These are phyloP conservation scores for Priceomyces castillae DNA, from an alignment of 805 yeast species.

Conservation along the genomic window DNA sequence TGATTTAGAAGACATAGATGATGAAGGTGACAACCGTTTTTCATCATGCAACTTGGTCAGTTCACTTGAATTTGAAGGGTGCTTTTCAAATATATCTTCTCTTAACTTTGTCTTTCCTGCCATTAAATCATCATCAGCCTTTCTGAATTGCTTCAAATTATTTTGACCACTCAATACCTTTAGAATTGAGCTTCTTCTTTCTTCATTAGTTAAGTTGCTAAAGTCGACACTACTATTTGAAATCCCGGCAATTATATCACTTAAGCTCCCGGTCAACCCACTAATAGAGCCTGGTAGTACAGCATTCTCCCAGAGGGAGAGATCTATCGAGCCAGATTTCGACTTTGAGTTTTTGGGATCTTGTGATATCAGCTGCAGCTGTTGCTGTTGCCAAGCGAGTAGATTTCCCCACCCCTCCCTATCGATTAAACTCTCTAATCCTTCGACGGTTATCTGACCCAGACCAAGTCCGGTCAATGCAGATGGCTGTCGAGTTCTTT, in stretches of 20 bases:
- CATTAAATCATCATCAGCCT: constrained; percentile 6
- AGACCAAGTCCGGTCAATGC: constrained; percentile 12
- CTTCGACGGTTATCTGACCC: constrained; percentile 25
- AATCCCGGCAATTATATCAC: constrained; percentile 33
- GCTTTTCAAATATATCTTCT: constrained; percentile 38
- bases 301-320: constrained; percentile 26
- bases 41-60: constrained; percentile 5
- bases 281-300: constrained; percentile 26
- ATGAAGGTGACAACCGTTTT: constrained; percentile 32
- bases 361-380: constrained; percentile 11
- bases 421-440: constrained; percentile 30
- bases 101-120: constrained; percentile 24
- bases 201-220: constrained; percentile 37
- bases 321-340: constrained; percentile 28
- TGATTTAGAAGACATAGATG: constrained; percentile 33
- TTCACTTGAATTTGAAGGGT: constrained; percentile 1
- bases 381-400: constrained; percentile 27
- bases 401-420: constrained; percentile 33
- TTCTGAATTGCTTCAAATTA: constrained; percentile 8
- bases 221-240: constrained; percentile 39
- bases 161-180: constrained; percentile 37
- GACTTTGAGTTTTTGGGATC: constrained; percentile 13
- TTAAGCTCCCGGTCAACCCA: constrained; percentile 30
- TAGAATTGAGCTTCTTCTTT: constrained; percentile 39
- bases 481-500: constrained; percentile 19